These are phyloP conservation scores for Phyllosticta citribraziliensis DNA, from an alignment of 2,329 filamentous ascomycete genomes.

Conservation along the genomic window DNA sequence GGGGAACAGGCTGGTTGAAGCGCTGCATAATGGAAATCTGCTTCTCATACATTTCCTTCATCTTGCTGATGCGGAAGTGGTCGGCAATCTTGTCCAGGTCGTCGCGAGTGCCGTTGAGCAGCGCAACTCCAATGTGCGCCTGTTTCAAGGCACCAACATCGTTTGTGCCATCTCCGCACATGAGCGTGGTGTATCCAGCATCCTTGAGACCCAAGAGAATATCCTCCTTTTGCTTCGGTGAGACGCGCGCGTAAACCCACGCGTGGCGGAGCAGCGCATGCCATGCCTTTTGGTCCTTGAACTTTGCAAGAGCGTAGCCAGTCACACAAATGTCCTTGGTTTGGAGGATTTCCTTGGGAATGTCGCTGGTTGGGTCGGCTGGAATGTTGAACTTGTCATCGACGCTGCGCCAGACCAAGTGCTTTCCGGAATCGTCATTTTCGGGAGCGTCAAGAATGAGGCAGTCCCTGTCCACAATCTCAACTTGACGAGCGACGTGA, in stretches of 20 bases:
- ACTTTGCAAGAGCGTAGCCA: conserved; percentile 84
- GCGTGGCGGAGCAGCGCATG: conserved; percentile 72
- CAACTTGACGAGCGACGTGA: conserved; percentile 88
- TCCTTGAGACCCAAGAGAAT: conserved; percentile 95
- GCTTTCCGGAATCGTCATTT: conserved; percentile 68
- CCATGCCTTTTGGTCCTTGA: conserved; percentile 70
- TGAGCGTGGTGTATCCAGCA: conserved; percentile 93
- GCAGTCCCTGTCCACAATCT: conserved; percentile 93
- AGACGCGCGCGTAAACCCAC: conserved; percentile 98
- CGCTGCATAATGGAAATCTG: conserved; percentile 83
- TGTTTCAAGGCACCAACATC: conserved; percentile 97
- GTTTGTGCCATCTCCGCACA: conserved; percentile 98
- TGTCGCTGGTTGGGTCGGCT: conserved; percentile 70
- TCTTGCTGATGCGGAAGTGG: conserved; percentile 86
- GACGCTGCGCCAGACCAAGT: conserved; percentile 87
- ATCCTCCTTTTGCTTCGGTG: conserved; percentile 97
- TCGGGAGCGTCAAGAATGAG: conserved; percentile 93
- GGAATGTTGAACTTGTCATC: conserved; percentile 81
- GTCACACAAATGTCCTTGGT: conserved; percentile 92
- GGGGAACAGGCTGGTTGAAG: conserved; percentile 90
- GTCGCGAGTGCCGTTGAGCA: conserved; percentile 88
- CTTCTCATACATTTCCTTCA: conserved; percentile 99
- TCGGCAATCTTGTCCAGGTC: conserved; percentile 88
- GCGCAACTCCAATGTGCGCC: conserved; percentile 90
- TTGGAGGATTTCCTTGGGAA: conserved; percentile 71